Base-by-base conservation (phyloP, 2,329 filamentous ascomycete genomes). In the Arthroderma sp. region DNA sequence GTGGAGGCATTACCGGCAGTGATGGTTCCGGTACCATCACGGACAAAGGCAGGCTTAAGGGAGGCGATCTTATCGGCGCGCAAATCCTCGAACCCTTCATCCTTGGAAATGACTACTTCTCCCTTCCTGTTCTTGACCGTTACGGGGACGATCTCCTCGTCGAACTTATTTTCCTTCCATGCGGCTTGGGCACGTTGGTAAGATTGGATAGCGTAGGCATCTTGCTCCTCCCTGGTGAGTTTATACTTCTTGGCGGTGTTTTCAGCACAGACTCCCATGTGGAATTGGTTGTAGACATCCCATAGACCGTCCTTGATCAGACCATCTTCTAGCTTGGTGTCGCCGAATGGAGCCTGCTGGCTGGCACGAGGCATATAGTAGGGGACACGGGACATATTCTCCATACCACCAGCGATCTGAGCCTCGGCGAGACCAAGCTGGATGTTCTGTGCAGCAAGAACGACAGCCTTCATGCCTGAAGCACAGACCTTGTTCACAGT, bases 401-500 rank as follows among this genome's bases (percentile, higher is more conserved):
- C 91, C 84, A 98, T 95, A 44, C 91, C 91, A 50, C 91, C 91
- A 1, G 91, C 91, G 5, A 96, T 74, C 61, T 94, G 84, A 0
- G 84, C 88, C 57, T 94, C 85, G 10, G 86, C 78, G 6, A 94
- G 74, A 4, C 91, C 89, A 7, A 98, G 76, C 65, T 95, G 85
- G 55, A 96, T 94, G 59, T 94, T 91, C 59, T 94, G 86, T 1
- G 89, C 89, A 1, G 89, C 91, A 38, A 96, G 75, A 22, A 77
- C 80, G 4, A 96, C 87, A 1, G 91, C 84, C 65, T 98, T 98
- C 52, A 98, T 72, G 4, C 91, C 91, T 0, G 88, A 95, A 3
- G 91, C 83, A 70, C 91, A 98, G 48, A 98, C 91, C 68, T 98
- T 98, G 74, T 98, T 98, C 65, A 98, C 81, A 10, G 91, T 96